Conservation (phyloP, 75 land plant genomes). For the Larix kaempferi region DNA sequence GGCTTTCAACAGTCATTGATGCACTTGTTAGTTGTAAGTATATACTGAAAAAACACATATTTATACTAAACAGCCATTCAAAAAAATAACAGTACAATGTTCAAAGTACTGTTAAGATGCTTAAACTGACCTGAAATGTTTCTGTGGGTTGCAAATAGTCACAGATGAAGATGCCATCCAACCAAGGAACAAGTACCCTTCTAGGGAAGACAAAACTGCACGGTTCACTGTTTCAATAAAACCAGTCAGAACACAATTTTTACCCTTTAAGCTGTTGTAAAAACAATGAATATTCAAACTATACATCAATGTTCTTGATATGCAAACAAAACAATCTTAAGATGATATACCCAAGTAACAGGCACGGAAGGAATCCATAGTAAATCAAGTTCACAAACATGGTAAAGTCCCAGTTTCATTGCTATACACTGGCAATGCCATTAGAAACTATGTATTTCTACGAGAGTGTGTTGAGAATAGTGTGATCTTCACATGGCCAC, state of each 20-base stretch:
- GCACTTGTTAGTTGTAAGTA: neutral
- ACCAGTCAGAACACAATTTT: neutral
- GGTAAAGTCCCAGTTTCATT: neutral
- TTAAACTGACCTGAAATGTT: slow-evolving; percentile 51
- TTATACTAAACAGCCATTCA: neutral
- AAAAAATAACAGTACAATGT: neutral
- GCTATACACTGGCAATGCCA: neutral
- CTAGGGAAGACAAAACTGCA: slow-evolving; percentile 57
- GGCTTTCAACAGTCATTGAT: neutral
- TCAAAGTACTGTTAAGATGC: neutral
- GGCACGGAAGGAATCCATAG: neutral
- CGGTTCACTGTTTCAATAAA: slow-evolving; percentile 30
- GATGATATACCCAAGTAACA: neutral
- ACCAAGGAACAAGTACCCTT: slow-evolving; percentile 86
- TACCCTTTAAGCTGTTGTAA: neutral
- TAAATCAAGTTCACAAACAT: neutral
- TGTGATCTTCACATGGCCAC: too few species aligned
- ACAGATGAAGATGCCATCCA: slow-evolving; percentile 49
- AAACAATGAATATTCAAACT: neutral
- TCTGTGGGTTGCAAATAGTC: slow-evolving; percentile 79
- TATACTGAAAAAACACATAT: neutral
- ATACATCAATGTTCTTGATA: neutral
- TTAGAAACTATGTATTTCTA: too few species aligned
- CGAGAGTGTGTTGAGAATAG: too few species aligned
- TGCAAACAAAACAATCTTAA: neutral